These are phyloP conservation scores for Ophioceras dolichostomum DNA, from an alignment of 2,329 filamentous ascomycete genomes.

Conservation along the genomic window DNA sequence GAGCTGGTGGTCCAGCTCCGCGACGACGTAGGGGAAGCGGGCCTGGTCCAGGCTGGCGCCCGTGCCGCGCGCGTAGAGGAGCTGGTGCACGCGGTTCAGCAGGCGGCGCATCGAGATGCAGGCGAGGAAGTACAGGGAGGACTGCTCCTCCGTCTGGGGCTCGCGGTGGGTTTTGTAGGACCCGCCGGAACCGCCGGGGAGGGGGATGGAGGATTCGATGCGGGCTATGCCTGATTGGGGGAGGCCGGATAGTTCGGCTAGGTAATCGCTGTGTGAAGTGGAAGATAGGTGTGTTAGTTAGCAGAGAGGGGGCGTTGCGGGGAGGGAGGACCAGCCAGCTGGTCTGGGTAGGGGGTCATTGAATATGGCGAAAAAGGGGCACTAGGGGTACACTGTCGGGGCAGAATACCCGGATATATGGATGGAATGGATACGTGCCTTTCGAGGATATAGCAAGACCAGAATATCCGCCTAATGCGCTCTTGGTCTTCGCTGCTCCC, in stretches of 20 bases:
- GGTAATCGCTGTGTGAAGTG: constrained; percentile 27
- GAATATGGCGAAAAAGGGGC: too few relatives aligned
- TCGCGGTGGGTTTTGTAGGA: constrained; percentile 30
- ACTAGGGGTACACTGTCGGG: too few relatives aligned
- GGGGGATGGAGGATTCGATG: constrained; percentile 35
- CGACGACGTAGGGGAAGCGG: constrained; percentile 33
- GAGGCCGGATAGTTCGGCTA: constrained; percentile 37
- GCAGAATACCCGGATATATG: too few relatives aligned
- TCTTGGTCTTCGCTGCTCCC: constrained; percentile 24
- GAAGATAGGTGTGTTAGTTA: not conserved
- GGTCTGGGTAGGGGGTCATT: too few relatives aligned
- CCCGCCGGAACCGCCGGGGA: constrained; percentile 23
- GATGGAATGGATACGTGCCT: constrained; percentile 21
- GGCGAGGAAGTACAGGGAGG: constrained; percentile 38
- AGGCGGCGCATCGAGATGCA: constrained; percentile 38
- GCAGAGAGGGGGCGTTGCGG: too few relatives aligned
- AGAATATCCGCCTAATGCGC: constrained; percentile 37
- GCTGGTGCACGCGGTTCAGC: constrained; percentile 33
- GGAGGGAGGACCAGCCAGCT: too few relatives aligned
- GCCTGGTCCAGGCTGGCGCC: constrained; percentile 30
- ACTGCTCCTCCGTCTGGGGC: constrained; percentile 27
- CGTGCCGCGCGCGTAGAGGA: constrained; percentile 32
- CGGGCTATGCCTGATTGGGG: constrained; percentile 36
- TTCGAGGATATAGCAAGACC: constrained; percentile 42
- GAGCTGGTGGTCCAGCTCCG: constrained; percentile 33